Percentiles rank a stretch among this genome's conserved stretches.
Evolutionary conservation across 2,329 filamentous ascomycete species (phyloP).

Genomic region (Macroventuria anomochaeta): DNA sequence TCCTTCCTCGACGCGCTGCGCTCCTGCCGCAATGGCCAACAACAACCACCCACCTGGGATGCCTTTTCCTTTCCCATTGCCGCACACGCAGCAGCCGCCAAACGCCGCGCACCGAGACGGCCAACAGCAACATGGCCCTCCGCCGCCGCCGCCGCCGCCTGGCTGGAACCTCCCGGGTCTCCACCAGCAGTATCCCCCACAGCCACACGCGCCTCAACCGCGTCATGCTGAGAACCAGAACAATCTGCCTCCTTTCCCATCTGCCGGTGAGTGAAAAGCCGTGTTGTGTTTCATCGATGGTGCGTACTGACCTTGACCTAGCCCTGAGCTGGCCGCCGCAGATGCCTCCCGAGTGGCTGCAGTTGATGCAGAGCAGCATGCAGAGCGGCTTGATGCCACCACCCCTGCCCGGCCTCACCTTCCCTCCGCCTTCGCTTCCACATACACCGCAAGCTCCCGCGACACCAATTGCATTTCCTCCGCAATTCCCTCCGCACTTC

Average conservation of each 20-base stretch:
- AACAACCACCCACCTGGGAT: conserved; percentile 34
- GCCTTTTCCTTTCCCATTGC: conserved; percentile 31
- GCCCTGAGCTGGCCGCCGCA: conserved; percentile 27
- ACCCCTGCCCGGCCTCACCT: conserved; percentile 25
- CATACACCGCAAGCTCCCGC: conserved; percentile 28
- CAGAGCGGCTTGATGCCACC: conserved; percentile 29
- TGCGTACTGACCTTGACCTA: not conserved
- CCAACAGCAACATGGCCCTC: conserved; percentile 9
- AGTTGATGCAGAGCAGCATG: conserved; percentile 28
- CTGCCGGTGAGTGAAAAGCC: conserved; percentile 2
- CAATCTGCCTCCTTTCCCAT: conserved; percentile 9
- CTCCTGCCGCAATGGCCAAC: conserved; percentile 36
- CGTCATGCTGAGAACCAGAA: conserved; percentile 13
- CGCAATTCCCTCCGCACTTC: conserved; percentile 15
- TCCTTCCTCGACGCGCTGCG: conserved; percentile 17
- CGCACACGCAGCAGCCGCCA: conserved; percentile 10
- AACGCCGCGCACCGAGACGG: conserved; percentile 7
- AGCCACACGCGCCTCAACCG: conserved; percentile 10
- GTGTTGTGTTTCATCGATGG: not conserved
- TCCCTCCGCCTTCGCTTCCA: conserved; percentile 30
- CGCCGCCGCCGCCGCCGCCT: conserved; percentile 7
- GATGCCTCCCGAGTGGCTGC: conserved; percentile 45
- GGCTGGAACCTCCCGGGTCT: conserved; percentile 14
- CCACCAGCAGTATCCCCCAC: conserved; percentile 11
- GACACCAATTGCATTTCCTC: conserved; percentile 24